Base-by-base conservation (phyloP, 1,139 yeast genomes). In the Scheffersomyces illinoinensis region DNA sequence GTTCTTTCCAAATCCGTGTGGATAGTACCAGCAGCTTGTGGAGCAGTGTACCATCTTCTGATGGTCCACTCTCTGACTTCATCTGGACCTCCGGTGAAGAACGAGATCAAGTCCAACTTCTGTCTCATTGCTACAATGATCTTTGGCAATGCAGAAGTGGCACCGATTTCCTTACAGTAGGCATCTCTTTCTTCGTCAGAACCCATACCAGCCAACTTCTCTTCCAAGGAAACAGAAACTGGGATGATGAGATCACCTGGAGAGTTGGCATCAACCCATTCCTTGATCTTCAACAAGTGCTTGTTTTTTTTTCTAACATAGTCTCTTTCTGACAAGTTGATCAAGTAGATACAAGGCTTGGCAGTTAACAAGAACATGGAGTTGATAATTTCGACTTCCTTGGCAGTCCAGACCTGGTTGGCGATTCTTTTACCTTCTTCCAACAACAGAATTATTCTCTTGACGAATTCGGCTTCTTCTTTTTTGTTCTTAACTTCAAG, bases 241-340 rank as follows among this genome's bases (percentile, higher is more conserved):
- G 99, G 99, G 67, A 95, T 92, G 72, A 95, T 91, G 64, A 89
- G 76, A 77, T 95, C 99, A 71, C 98, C 98, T 65, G 98, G 96
- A 57, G 98, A 93, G 83, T 86, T 83, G 68, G 82, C 81, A 79
- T 96, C 98, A 71, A 96, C 91, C 99, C 99, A 95, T 83, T 93
- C 93, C 83, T 95, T 95, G 77, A 95, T 93, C 74, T 84, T 88
- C 63, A 90, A 79, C 76, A 95, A 84, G 77, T 92, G 90, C 89
- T 95, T 95, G 85, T 96, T 95, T 91, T 95, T 95, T 88, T 93
- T 95, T 84, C 99, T 91, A 71, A 93, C 84, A 79, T 89, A 95
- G 77, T 96, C 99, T 70, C 83, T 90, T 84, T 96, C 99, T 53
- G 96, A 89, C 76, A 95, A 84, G 83, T 95, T 95, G 73, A 96